Evolutionary conservation across 1,284 basidiomycete genomes (phyloP).

Genomic region (Anthracocystis walkeri): DNA sequence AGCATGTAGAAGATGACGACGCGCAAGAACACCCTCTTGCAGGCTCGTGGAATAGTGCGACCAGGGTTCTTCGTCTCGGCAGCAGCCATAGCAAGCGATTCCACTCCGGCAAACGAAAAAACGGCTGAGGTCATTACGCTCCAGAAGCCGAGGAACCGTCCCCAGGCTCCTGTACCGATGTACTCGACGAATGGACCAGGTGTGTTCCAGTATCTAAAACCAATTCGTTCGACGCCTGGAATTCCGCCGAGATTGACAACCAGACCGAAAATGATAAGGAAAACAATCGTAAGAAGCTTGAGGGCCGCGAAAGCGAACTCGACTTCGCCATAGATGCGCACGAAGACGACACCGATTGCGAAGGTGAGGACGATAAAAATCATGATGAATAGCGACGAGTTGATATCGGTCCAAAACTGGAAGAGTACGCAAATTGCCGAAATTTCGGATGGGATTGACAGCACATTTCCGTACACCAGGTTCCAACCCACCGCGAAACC

Average conservation of each 20-base stretch:
- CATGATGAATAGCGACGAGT: conserved; percentile 70
- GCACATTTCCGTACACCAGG: conserved; percentile 73
- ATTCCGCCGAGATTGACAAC: conserved; percentile 54
- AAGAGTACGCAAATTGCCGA: conserved; percentile 69
- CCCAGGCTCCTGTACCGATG: conserved; percentile 74
- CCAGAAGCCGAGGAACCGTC: conserved; percentile 71
- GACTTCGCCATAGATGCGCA: conserved; percentile 78
- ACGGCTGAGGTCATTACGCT: conserved; percentile 73
- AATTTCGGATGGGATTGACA: conserved; percentile 80
- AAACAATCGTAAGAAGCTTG: conserved; percentile 42
- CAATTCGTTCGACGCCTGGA: conserved; percentile 47
- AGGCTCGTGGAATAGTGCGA: conserved; percentile 51
- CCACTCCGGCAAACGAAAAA: conserved; percentile 84
- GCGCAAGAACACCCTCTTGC: conserved; percentile 77
- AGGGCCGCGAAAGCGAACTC: conserved; percentile 42
- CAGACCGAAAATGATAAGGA: conserved; percentile 56
- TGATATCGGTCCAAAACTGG: conserved; percentile 56
- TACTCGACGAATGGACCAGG: conserved; percentile 70
- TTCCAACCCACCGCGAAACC: conserved; percentile 75
- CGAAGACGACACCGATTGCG: conserved; percentile 71
- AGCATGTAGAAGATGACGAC: conserved; percentile 77
- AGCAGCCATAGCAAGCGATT: conserved; percentile 71
- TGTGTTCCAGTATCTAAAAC: conserved; percentile 65
- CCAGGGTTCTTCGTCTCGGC: conserved; percentile 56
- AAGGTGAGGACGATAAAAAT: conserved; percentile 72